Evolutionary conservation across 345 rosid species (phyloP), one percentile per base, ranked within the genome.

Genomic region (Carallia brachiata): DNA sequence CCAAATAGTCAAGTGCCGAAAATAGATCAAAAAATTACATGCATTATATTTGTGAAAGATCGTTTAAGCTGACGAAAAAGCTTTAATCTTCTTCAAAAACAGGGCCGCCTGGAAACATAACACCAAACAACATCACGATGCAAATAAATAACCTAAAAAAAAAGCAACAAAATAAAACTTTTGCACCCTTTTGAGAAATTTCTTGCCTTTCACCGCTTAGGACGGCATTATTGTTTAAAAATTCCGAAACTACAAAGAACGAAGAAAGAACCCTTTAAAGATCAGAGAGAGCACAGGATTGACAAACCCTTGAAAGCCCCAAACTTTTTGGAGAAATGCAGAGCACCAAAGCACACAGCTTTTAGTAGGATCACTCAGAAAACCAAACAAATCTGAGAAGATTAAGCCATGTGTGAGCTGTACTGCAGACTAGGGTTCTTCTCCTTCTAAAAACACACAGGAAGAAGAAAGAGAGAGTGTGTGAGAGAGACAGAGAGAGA

Each of bases 381-480:
- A 13, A n/a, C 28, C 13, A 10, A 55, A 52, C 34, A 27, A 7
- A n/a, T 30, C 47, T 47, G 52, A n/a, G 18, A 52, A 31, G 50
- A 32, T 60, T 30, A 70, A 62, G 27, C 53, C 17, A 70, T 62
- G 36, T 1, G 16, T 30, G 63, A 63, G 23, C 34, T 36, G 56
- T 40, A 61, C 9, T 18, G 6, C 18, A 27, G 55, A 28, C 23
- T 54, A 63, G 52, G 74, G 61, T 34, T 52, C 55, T 27, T 56
- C 56, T 71, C 31, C 23, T 30, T 30, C 47, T 36, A 5, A 32
- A 31, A 19, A 34, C 6, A 56, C 5, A 56, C 17, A 27, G 6
- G 60, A 27, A 23, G 15, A 23, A 30, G 31, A 27, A 56, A 6
- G 23, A 7, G 23, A 4, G 10, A 2, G 23, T 23, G 3, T n/a